Base-by-base conservation (phyloP, 2,329 filamentous ascomycete genomes). In the Claviceps purpurea region DNA sequence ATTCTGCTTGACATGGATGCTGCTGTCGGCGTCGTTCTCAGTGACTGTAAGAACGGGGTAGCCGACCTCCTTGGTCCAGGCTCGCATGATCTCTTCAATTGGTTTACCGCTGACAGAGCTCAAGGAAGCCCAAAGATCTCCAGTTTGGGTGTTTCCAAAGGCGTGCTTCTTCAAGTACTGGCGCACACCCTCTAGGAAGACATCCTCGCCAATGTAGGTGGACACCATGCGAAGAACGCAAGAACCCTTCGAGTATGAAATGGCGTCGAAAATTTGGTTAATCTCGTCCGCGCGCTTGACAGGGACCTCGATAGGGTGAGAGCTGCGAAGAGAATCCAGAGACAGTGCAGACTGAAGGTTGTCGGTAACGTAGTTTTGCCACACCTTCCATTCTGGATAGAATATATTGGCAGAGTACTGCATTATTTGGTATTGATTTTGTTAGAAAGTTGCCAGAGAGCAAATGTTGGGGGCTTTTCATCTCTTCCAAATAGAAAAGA, bases 361-460 rank as follows among this genome's bases (percentile, higher is more conserved):
- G 64, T 96, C 90, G 37, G 87, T 90, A 52, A 97, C 90, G 66
- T 95, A 97, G 30, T 83, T 85, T 69, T 97, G 82, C 91, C 91
- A 97, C 14, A 97, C 89, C 70, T 95, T 95, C 91, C 91, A 97
- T 68, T 97, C 91, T 8, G 91, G 91, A 70, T 90, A 97, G 74
- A 97, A 96, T 53, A 79, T 79, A 67, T 97, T 91, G 77, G 89
- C 94, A 44, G 87, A 89, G 70, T 93, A 93, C 58, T 59, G n/a
- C 3, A 16, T 4, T 5, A 43, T 11, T 20, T 13, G 10, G 24
- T 14, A 30, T 10, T 14, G n/a, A 1, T 16, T 7, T 44, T 2
- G 34, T 13, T 34, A 20, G 18, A 8, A 5, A 42, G 20, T 42
- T 18, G n/a, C 18, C n/a, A 30, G 26, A 30, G 3, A 30, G 26